Evolutionary conservation across 805 yeast genomes (phyloP).

Genomic region (Schwanniomyces polymorphus): DNA sequence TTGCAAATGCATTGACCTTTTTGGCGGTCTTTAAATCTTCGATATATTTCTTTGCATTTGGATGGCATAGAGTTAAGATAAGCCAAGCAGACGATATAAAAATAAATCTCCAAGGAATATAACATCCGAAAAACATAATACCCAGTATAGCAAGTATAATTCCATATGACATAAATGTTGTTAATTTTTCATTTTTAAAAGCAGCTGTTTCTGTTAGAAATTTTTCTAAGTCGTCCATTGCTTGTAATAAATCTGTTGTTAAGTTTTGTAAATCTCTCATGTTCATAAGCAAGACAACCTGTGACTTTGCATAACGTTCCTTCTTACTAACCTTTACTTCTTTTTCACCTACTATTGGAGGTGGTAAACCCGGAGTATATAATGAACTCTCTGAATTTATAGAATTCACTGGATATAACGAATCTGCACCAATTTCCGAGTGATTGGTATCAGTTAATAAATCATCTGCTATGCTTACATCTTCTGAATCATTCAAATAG

Average conservation of each 20-base stretch:
- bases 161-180: conserved; percentile 57
- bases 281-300: conserved; percentile 52
- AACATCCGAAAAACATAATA: conserved; percentile 46
- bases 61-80: conserved; percentile 55
- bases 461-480: conserved; percentile 34
- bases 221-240: conserved; percentile 52
- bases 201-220: conserved; percentile 64
- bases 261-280: conserved; percentile 73
- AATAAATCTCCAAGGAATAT: conserved; percentile 63
- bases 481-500: conserved; percentile 28
- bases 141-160: conserved; percentile 30
- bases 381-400: conserved; percentile 3
- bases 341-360: background rate
- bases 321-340: conserved; percentile 7
- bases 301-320: conserved; percentile 25
- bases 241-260: conserved; percentile 52
- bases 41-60: conserved; percentile 42
- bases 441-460: conserved; percentile 20
- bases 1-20: conserved; percentile 3
- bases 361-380: background rate
- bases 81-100: conserved; percentile 63
- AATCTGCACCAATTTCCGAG: conserved; percentile 9
- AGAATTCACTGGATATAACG: conserved; percentile 4
- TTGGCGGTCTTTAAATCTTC: conserved; percentile 10
- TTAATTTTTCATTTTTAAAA: conserved; percentile 65